A percentile compares a stretch with the other conserved stretches of the same genome.
Evolutionary conservation across 306 rosid genomes (phyloP).

Genomic region (Rubus idaeus): DNA sequence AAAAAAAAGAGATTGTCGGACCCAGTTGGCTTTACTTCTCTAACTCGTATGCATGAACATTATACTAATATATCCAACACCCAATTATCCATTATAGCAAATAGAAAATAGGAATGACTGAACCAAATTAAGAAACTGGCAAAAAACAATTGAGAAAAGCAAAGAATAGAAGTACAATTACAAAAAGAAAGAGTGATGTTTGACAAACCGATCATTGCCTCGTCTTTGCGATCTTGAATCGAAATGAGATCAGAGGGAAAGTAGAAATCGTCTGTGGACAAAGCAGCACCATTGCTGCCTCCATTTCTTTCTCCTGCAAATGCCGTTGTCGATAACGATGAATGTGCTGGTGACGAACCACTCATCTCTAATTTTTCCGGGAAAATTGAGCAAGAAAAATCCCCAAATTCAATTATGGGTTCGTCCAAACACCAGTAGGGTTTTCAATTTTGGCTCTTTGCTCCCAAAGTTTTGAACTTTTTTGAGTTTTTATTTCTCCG

Average conservation of each 20-base stretch:
- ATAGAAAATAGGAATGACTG: background rate
- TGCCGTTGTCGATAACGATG: conserved; percentile 72
- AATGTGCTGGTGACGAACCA: conserved; percentile 78
- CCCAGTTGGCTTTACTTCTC: background rate
- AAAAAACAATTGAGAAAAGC: background rate
- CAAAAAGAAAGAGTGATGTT: background rate
- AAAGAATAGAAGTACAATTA: background rate
- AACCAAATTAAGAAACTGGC: background rate
- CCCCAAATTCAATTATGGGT: background rate
- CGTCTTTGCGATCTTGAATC: conserved; percentile 70
- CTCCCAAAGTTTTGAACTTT: background rate
- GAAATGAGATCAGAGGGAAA: conserved; percentile 62
- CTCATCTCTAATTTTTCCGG: conserved; percentile 35
- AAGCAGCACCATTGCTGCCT: conserved; percentile 32
- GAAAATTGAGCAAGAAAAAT: background rate
- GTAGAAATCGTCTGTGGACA: conserved; percentile 63
- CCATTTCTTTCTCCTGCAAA: conserved; percentile 60
- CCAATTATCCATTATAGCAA: background rate
- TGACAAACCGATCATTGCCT: conserved; percentile 68
- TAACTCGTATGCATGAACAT: background rate
- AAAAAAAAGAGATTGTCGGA: too few relatives aligned
- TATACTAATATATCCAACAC: background rate
- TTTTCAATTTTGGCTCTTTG: background rate
- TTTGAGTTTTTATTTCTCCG: background rate
- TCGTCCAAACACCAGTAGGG: background rate